Evolutionary conservation across 2,329 filamentous ascomycete genomes (phyloP).

Genomic region (Venturia asperata): DNA sequence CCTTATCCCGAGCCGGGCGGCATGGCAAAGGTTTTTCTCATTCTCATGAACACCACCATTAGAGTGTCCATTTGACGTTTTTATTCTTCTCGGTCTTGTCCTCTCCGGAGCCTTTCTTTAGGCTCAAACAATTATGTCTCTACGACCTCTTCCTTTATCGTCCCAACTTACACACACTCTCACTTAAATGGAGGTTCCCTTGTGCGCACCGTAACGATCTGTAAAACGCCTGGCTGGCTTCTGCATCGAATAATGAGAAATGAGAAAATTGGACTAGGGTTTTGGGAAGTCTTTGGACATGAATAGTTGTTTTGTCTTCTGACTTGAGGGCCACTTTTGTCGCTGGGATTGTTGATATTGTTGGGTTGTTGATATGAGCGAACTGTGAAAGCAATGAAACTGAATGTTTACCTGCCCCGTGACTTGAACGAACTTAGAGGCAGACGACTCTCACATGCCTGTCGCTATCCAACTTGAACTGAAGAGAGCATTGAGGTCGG

Average conservation of each 20-base stretch:
- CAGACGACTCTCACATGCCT: too few species aligned
- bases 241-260: constrained; percentile 7
- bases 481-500: too few species aligned
- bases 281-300: neutral
- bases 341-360: neutral
- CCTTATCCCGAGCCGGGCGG: constrained; percentile 31
- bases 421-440: neutral
- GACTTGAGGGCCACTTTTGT: neutral
- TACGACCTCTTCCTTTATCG: neutral
- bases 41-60: constrained; percentile 17
- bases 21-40: constrained; percentile 16
- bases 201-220: neutral
- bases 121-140: neutral
- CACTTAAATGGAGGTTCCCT: neutral
- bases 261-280: neutral
- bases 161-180: neutral
- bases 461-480: too few species aligned
- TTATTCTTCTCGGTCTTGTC: neutral
- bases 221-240: constrained; percentile 3
- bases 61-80: neutral
- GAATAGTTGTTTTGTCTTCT: neutral
- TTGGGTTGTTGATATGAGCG: neutral
- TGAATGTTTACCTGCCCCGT: neutral
- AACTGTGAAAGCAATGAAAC: neutral
- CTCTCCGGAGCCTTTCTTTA: neutral